These are phyloP conservation scores for Acrocalymma vagum DNA, from an alignment of 2,329 filamentous ascomycete species.

Conservation along the genomic window DNA sequence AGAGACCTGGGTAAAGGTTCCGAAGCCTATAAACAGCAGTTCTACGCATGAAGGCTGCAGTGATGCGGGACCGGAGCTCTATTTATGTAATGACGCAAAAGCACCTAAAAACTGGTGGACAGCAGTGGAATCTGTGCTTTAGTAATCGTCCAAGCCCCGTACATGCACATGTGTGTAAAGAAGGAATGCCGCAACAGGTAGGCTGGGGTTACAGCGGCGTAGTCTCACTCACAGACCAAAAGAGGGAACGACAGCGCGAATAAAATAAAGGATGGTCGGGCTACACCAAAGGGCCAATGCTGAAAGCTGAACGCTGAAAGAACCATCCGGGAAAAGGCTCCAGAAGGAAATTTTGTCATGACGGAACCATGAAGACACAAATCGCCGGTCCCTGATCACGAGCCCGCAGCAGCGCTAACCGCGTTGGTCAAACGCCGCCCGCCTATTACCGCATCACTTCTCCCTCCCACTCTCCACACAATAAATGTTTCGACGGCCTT, in stretches of 20 bases:
- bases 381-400: no score
- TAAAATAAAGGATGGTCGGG: no score
- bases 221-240: no score
- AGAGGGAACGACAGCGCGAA: no score
- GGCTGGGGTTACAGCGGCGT: no score
- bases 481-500: no score
- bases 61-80: slow-evolving; percentile 21
- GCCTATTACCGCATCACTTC: no score
- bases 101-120: slow-evolving; percentile 21
- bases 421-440: no score
- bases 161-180: slow-evolving; percentile 3
- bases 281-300: no score
- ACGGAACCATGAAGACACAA: slow-evolving; percentile 22
- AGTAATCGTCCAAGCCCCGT: slow-evolving; percentile 31
- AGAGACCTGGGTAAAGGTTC: slow-evolving; percentile 39
- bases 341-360: slow-evolving; percentile 23
- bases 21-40: slow-evolving; percentile 37
- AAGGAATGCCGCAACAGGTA: neutral
- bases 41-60: slow-evolving; percentile 45
- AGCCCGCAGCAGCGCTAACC: no score
- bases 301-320: neutral
- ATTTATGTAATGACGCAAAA: slow-evolving; percentile 44
- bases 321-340: neutral
- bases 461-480: no score
- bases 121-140: slow-evolving; percentile 26